Evolutionary conservation across 495 filamentous ascomycete genomes (phyloP).

Genomic region (Penicillium bialowiezense): DNA sequence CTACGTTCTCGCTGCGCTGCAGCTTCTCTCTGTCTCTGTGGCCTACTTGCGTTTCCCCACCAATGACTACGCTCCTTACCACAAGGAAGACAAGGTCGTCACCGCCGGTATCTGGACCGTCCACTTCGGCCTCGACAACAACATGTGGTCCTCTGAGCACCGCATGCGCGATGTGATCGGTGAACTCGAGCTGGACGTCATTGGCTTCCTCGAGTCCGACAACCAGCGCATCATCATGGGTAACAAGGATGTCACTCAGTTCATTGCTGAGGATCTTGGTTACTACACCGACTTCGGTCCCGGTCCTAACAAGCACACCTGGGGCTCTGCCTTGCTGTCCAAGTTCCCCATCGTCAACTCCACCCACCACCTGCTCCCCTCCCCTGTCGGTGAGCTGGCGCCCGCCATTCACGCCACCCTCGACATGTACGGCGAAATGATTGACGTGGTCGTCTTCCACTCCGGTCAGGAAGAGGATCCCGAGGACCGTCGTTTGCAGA

Average conservation of each 20-base stretch:
- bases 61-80: conserved; percentile 87
- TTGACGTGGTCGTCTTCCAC: conserved; percentile 98
- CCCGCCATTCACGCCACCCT: conserved; percentile 95
- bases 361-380: conserved; percentile 91
- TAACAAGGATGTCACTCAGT: conserved; percentile 94
- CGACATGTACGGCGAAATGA: conserved; percentile 82
- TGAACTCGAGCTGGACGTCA: conserved; percentile 90
- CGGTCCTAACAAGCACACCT: conserved; percentile 98
- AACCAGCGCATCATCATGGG: conserved; percentile 99
- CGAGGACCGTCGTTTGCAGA: conserved; percentile 87
- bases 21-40: conserved; percentile 73
- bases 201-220: conserved; percentile 91
- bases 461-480: conserved; percentile 98
- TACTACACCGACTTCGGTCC: conserved; percentile 99
- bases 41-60: conserved; percentile 94
- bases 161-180: conserved; percentile 91
- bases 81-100: conserved; percentile 77
- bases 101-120: conserved; percentile 99
- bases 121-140: conserved; percentile 96
- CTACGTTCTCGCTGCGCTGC: conserved; percentile 68
- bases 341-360: conserved; percentile 98
- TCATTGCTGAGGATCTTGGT: conserved; percentile 90
- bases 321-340: conserved; percentile 89
- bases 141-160: conserved; percentile 96
- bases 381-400: conserved; percentile 89